Base-by-base conservation (phyloP, 805 yeast species). In the Hanseniaspora jakobsenii region DNA sequence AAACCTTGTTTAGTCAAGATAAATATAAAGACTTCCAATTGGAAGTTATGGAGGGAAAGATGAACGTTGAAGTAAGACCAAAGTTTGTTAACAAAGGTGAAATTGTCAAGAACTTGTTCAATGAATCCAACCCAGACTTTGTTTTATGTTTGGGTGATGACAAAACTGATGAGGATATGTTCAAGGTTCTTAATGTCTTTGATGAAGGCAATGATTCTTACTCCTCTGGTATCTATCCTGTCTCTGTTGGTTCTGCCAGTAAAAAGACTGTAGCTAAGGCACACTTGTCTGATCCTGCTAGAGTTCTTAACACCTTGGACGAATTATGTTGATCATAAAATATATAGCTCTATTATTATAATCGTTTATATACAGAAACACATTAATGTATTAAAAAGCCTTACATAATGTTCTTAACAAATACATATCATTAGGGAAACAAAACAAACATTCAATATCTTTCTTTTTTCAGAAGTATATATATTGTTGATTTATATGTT, bases 131-230 rank as follows among this genome's bases (percentile, higher is more conserved):
- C 43, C 91, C 95, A 0, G 95, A 84, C 55, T 89, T 91, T 57
- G 74, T 82, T 32, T 62, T 89, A 44, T 91, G 97, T 64, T 63
- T 85, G 35, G 99, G 99, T 41, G 99, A 91, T 61, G 99, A 91
- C 60, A 71, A 79, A 32, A 91, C 99, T 0, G 99, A 91, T 61
- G 99, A 91, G 61, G 98, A 91, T 57, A 91, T 91, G 99, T 91
- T 91, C 61, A 70, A 67, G 48, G 79, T 89, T 22, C 66, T 91
- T 54, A 73, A 77, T 47, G 67, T 65, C 2, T 74, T 83, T 52
- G 56, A 67, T 16, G 60, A 61, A 14, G 58, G 69, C 37, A 72
- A 72, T 59, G n/a, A n/a, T n/a, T n/a, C n/a, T n/a, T n/a, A n/a
- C n/a, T n/a, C n/a, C n/a, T n/a, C n/a, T n/a, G 82, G 89, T 13